Percentiles rank a stretch among this genome's conserved stretches.
phyloP scores from a whole-genome alignment of 73 alveolate genomes.

The Stentor roeselii region DNA sequence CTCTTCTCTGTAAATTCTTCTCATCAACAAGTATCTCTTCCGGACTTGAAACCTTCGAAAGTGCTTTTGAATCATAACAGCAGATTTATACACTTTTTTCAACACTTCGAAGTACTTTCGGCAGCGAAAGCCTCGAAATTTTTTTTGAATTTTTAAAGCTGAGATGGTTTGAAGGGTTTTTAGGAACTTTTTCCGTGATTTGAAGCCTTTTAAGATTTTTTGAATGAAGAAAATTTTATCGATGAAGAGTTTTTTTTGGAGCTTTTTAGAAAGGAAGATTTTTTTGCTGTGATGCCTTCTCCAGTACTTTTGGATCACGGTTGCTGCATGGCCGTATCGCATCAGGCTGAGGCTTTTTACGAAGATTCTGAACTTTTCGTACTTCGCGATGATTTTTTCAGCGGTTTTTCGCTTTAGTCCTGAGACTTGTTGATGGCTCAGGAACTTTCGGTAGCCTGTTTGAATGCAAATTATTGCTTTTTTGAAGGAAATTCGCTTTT shows the following conservation, averaged over 20 bases:
- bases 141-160: slow-evolving; percentile 11
- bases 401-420: not conserved
- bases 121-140: not conserved
- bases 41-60: slow-evolving; percentile 12
- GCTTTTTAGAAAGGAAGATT: not conserved
- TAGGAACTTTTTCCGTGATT: not conserved
- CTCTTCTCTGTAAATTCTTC: slow-evolving; percentile 19
- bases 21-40: slow-evolving; percentile 1
- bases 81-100: not conserved
- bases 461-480: slow-evolving; percentile 7
- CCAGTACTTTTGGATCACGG: slow-evolving; percentile 12
- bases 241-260: not conserved
- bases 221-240: not conserved
- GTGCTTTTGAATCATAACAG: slow-evolving; percentile 19
- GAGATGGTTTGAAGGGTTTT: not conserved
- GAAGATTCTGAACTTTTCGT: not conserved
- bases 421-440: not conserved
- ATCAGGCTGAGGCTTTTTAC: not conserved
- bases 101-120: not conserved
- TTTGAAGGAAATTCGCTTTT: slow-evolving; percentile 10
- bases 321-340: not conserved
- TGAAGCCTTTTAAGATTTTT: not conserved
- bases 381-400: not conserved
- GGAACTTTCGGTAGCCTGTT: not conserved
- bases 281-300: not conserved